These are phyloP conservation scores for Penicillium sumatraense DNA, from an alignment of 2,329 filamentous ascomycete genomes.

Conservation along the genomic window DNA sequence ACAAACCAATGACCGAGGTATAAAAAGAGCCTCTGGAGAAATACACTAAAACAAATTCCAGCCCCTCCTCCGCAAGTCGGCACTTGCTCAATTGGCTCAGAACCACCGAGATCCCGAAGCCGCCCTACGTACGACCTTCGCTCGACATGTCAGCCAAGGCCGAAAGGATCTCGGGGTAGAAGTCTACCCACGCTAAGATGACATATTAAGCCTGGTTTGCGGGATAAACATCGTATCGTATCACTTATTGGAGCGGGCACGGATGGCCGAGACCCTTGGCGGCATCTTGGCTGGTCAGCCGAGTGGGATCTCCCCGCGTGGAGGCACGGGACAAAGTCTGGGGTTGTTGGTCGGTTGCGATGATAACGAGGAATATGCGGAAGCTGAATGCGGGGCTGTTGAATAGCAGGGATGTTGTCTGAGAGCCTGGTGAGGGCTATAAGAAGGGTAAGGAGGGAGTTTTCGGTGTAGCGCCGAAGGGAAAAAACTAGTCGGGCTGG, in stretches of 20 bases:
- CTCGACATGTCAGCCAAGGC: constrained; percentile 16
- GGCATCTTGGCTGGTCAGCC: constrained; percentile 24
- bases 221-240: constrained; percentile 13
- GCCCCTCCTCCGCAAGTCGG: background rate
- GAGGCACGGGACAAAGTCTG: constrained; percentile 13
- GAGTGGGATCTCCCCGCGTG: constrained; percentile 20
- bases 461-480: background rate
- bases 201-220: constrained; percentile 6
- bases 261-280: constrained; percentile 27
- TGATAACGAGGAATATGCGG: constrained; percentile 17
- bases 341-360: constrained; percentile 11
- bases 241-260: constrained; percentile 18
- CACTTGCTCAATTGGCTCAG: constrained; percentile 7
- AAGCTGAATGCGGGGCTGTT: constrained; percentile 13
- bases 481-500: background rate
- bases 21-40: background rate
- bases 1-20: background rate
- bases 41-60: background rate
- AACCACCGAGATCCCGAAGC: constrained; percentile 15
- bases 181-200: constrained; percentile 17
- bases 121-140: background rate
- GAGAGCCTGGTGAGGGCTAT: constrained; percentile 10
- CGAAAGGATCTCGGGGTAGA: constrained; percentile 15
- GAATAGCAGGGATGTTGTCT: background rate
- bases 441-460: constrained; percentile 5